Conservation (phyloP, 1,139 yeast species). For the Scheffersomyces insectosa region DNA sequence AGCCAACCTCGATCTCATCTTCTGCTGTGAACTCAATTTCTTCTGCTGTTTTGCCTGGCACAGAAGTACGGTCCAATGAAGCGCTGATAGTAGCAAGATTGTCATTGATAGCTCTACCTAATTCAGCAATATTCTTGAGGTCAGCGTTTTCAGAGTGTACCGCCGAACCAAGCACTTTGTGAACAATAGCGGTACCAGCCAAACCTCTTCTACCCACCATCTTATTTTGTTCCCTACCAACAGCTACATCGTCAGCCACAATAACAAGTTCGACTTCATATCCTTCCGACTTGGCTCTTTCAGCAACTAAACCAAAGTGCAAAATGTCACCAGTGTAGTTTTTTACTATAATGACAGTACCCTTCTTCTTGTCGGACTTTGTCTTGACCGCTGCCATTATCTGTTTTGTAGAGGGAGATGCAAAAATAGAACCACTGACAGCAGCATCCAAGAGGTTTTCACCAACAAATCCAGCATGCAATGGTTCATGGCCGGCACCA, state of each 20-base stretch:
- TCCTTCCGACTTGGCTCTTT: conserved; percentile 79
- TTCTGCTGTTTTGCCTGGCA: conserved; percentile 73
- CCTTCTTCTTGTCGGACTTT: conserved; percentile 54
- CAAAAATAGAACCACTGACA: conserved; percentile 85
- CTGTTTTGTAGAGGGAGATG: conserved; percentile 90
- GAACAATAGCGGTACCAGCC: conserved; percentile 87
- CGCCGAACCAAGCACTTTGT: conserved; percentile 82
- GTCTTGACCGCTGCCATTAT: conserved; percentile 72
- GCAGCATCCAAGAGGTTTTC: conserved; percentile 81
- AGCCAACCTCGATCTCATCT: conserved; percentile 81
- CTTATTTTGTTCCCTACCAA: conserved; percentile 81
- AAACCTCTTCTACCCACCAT: conserved; percentile 92
- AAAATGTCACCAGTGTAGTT: conserved; percentile 93
- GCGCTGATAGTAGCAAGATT: conserved; percentile 86
- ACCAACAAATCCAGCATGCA: conserved; percentile 91
- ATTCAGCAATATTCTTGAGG: conserved; percentile 51
- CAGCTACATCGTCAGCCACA: conserved; percentile 92
- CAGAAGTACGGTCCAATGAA: conserved; percentile 84
- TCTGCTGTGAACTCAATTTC: conserved; percentile 40
- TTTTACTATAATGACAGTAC: conserved; percentile 76
- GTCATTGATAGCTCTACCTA: conserved; percentile 63
- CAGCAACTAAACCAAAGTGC: conserved; percentile 90
- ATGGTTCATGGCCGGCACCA: conserved; percentile 95
- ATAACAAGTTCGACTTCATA: conserved; percentile 66
- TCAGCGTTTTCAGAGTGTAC: conserved; percentile 31